phyloP scores from a whole-genome alignment of 495 filamentous ascomycete species.

The Darksidea phi region DNA sequence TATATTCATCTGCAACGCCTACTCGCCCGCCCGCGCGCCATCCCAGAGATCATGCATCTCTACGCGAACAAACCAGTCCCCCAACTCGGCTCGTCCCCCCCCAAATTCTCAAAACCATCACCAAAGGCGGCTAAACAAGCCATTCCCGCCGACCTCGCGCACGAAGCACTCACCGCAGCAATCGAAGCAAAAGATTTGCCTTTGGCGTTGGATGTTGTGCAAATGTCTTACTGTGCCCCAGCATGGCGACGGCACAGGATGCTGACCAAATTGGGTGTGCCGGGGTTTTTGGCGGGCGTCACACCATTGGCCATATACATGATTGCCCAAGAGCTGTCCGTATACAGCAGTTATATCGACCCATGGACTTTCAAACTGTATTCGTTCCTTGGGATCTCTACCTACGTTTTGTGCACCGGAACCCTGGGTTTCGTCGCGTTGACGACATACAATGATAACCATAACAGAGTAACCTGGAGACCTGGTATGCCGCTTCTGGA shows the following conservation, averaged over 20 bases:
- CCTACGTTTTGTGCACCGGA: slow-evolving; percentile 75
- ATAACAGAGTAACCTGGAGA: slow-evolving; percentile 87
- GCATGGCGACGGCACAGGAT: slow-evolving; percentile 70
- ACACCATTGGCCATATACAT: slow-evolving; percentile 70
- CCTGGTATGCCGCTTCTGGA: slow-evolving; percentile 73
- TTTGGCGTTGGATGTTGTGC: slow-evolving; percentile 75
- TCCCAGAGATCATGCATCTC: slow-evolving; percentile 76
- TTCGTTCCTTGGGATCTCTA: slow-evolving; percentile 73
- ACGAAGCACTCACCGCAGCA: slow-evolving; percentile 70
- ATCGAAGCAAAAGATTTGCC: slow-evolving; percentile 72
- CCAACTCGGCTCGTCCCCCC: slow-evolving; percentile 54
- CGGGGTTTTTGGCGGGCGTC: slow-evolving; percentile 53
- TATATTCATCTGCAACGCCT: slow-evolving; percentile 72
- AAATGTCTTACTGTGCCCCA: slow-evolving; percentile 69
- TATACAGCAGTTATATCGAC: slow-evolving; percentile 69
- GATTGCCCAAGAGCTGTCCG: slow-evolving; percentile 59
- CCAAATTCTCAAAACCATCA: slow-evolving; percentile 61
- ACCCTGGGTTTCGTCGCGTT: slow-evolving; percentile 80
- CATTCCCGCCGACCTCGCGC: slow-evolving; percentile 63
- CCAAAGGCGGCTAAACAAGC: slow-evolving; percentile 69
- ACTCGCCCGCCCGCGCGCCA: slow-evolving; percentile 66
- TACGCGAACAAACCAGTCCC: slow-evolving; percentile 83
- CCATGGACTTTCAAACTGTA: slow-evolving; percentile 67
- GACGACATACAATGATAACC: slow-evolving; percentile 86
- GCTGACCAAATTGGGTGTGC: slow-evolving; percentile 52